phyloP scores from a whole-genome alignment of 306 rosid species.

The Acacia crassicarpa region DNA sequence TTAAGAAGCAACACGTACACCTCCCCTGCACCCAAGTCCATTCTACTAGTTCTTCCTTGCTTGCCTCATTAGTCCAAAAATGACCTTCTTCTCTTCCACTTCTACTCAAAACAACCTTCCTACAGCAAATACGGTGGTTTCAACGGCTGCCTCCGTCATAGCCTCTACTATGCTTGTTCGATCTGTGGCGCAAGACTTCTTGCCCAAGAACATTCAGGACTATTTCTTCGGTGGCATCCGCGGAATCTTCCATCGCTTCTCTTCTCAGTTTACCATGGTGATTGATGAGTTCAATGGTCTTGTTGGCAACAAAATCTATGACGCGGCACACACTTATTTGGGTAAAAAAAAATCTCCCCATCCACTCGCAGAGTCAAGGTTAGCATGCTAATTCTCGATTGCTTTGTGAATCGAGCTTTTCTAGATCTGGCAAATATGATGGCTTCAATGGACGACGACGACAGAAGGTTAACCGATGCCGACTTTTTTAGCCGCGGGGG shows the following conservation, averaged over 20 bases:
- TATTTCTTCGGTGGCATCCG: constrained; percentile 31
- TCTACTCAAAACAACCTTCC: too few species aligned
- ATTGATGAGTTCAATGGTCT: constrained; percentile 72
- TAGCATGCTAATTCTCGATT: too few species aligned
- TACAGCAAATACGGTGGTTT: too few species aligned
- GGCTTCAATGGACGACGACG: too few species aligned
- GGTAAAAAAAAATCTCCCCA: constrained; percentile 53
- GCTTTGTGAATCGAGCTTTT: too few species aligned
- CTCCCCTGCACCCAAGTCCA: background rate
- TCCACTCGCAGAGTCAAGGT: constrained; percentile 43
- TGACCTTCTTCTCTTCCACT: constrained; percentile 39
- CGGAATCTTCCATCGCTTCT: constrained; percentile 40
- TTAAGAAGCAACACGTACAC: background rate
- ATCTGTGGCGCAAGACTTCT: constrained; percentile 49
- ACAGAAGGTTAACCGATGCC: too few species aligned
- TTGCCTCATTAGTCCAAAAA: background rate
- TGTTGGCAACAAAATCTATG: constrained; percentile 61
- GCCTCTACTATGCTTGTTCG: constrained; percentile 59
- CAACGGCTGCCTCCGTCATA: constrained; percentile 60
- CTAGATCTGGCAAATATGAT: too few species aligned
- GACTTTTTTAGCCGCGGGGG: too few species aligned
- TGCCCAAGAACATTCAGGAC: constrained; percentile 48
- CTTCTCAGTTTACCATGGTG: constrained; percentile 56
- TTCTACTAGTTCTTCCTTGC: background rate
- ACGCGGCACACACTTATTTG: constrained; percentile 58